Base-by-base conservation (phyloP, 306 rosid species). In the Oxytropis ochrocephala region DNA sequence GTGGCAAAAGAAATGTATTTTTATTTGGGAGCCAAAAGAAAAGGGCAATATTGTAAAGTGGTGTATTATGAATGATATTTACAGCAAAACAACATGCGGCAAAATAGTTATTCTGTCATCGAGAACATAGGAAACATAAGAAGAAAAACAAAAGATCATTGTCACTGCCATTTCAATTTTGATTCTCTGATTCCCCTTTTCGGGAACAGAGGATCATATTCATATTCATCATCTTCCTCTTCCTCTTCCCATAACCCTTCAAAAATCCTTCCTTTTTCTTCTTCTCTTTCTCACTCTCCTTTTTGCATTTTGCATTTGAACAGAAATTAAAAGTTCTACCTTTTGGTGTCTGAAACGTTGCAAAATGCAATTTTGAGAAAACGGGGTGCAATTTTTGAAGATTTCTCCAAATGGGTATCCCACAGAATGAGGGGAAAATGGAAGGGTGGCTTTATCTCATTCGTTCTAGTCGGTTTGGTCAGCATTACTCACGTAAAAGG, bases 381-480 rank as follows among this genome's bases (percentile, higher is more conserved):
- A 44, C 55, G 0, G 16, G 36, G 18, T 8, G 50, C 58, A 6
- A 0, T 30, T 41, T 51, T 38, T 42, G 5, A 41, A n/a, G 29
- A 16, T 16, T 60, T 60, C 51, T n/a, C 0, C 33, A 60, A 76
- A 88, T 86, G 90, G 82, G 76, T 63, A 54, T 55, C 11, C 41
- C 69, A 8, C 70, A 70, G 33, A 81, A 27, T 39, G 86, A 84
- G 56, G 84, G 74, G 4, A 64, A 64, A 72, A 89, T 89, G 98
- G 98, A 92, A 59, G 98, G 98, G 10, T 89, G 96, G 96, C 89
- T 92, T 43, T 86, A 82, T 78, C 85, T 86, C 49, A 47, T 92
- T 43, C 85, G 91, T 19, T 63, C 82, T 54, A 87, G 72, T 42
- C 85, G 95, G 8, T 76, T 87, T 69, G 91, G 92, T 18, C 75